Conservation (phyloP, 2,329 filamentous ascomycete genomes). For the Aspergillus clavatus region DNA sequence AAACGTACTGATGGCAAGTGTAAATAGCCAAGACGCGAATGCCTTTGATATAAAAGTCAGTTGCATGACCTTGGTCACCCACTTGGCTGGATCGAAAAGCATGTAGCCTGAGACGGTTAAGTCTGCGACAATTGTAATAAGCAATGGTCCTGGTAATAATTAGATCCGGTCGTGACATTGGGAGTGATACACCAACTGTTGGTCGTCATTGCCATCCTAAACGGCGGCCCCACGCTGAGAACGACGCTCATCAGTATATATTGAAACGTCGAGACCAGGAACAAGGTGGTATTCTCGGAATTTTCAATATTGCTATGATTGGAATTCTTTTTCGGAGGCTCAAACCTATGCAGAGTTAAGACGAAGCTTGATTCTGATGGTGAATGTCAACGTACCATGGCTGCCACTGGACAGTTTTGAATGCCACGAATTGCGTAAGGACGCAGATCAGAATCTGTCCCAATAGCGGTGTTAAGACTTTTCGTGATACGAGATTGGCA, state of each 20-base stretch:
- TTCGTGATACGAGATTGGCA: conserved; percentile 84
- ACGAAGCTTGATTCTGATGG: not conserved
- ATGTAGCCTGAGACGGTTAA: conserved; percentile 70
- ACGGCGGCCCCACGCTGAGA: conserved; percentile 85
- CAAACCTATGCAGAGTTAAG: conserved; percentile 54
- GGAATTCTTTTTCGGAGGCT: conserved; percentile 69
- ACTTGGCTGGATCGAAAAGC: conserved; percentile 67
- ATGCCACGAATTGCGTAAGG: conserved; percentile 68
- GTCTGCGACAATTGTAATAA: conserved; percentile 67
- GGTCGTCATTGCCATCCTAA: conserved; percentile 70
- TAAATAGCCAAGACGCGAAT: conserved; percentile 70
- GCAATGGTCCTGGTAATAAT: conserved; percentile 65
- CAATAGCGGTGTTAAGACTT: conserved; percentile 82
- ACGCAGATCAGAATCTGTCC: conserved; percentile 84
- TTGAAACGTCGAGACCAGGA: conserved; percentile 87
- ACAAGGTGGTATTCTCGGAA: conserved; percentile 88
- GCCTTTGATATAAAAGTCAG: conserved; percentile 68
- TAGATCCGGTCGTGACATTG: conserved; percentile 3
- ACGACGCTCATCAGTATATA: conserved; percentile 89
- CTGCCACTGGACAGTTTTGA: conserved; percentile 69
- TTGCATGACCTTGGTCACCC: conserved; percentile 74
- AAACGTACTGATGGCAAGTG: conserved; percentile 66
- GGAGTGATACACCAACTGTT: conserved; percentile 60
- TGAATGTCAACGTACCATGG: conserved; percentile 57
- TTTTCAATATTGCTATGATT: conserved; percentile 83